phyloP scores from a whole-genome alignment of 2,329 filamentous ascomycete species.

The Nothophaeocryptopus gaeumannii region DNA sequence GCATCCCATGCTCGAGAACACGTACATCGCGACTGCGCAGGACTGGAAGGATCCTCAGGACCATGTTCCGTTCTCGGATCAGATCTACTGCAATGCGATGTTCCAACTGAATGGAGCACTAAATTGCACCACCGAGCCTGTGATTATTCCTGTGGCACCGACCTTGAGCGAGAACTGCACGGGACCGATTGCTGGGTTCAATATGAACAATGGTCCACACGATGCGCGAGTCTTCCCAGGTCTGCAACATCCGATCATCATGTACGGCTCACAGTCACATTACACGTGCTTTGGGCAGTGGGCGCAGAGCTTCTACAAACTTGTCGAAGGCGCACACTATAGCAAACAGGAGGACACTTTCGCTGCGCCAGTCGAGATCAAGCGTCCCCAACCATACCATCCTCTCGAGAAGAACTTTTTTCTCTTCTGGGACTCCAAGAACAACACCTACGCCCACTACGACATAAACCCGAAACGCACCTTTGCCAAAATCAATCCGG shows the following conservation, averaged over 20 bases:
- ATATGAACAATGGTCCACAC: constrained; percentile 53
- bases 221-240: constrained; percentile 59
- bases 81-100: constrained; percentile 44
- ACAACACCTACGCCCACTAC: constrained; percentile 52
- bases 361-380: constrained; percentile 49
- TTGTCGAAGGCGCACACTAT: constrained; percentile 39
- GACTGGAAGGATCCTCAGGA: constrained; percentile 36
- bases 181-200: constrained; percentile 45
- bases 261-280: constrained; percentile 57
- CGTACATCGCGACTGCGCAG: constrained; percentile 49
- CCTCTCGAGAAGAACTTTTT: constrained; percentile 62
- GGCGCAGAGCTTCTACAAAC: constrained; percentile 52
- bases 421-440: constrained; percentile 55
- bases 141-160: constrained; percentile 47
- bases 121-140: constrained; percentile 43
- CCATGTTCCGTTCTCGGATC: constrained; percentile 31
- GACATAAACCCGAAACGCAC: constrained; percentile 51
- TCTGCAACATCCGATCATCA: constrained; percentile 48
- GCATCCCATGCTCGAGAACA: constrained; percentile 49
- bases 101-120: constrained; percentile 46
- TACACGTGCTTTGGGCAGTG: constrained; percentile 59
- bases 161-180: constrained; percentile 48
- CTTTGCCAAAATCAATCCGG: constrained; percentile 46
- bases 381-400: constrained; percentile 47
- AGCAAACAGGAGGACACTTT: constrained; percentile 38